Conservation (phyloP, 2,329 filamentous ascomycete species). For the Aureobasidium lini region DNA sequence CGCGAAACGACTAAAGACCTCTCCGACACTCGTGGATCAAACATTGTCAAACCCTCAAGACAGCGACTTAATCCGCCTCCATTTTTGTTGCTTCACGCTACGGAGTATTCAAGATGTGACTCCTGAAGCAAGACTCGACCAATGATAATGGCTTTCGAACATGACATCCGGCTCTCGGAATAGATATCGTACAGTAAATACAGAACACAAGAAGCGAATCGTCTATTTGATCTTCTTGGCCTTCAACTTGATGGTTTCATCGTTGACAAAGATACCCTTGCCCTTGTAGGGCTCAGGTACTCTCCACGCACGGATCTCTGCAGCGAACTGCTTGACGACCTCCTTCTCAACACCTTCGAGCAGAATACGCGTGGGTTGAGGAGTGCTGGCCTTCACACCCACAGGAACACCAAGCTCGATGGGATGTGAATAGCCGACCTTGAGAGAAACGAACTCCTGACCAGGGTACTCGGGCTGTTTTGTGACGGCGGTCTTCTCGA, state of each 20-base stretch:
- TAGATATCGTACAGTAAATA: conserved; percentile 14
- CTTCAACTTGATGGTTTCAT: conserved; percentile 96
- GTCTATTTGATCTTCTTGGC: conserved; percentile 61
- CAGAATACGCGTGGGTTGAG: conserved; percentile 84
- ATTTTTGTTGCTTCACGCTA: neutral
- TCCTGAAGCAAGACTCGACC: neutral
- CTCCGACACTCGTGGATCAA: conserved; percentile 1
- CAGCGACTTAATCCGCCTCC: neutral
- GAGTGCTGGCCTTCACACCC: conserved; percentile 78
- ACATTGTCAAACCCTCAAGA: neutral
- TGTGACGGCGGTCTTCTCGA: conserved; percentile 69
- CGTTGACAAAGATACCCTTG: conserved; percentile 97
- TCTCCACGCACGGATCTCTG: conserved; percentile 80
- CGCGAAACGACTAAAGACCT: neutral
- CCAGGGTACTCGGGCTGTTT: conserved; percentile 62
- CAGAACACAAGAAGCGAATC: neutral
- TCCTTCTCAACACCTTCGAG: conserved; percentile 83
- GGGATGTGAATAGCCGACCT: conserved; percentile 94
- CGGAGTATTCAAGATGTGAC: neutral
- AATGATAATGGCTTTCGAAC: conserved; percentile 7
- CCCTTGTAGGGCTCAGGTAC: conserved; percentile 97
- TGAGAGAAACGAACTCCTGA: conserved; percentile 84
- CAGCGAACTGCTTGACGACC: conserved; percentile 83
- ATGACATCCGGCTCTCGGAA: conserved; percentile 6
- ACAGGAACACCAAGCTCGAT: conserved; percentile 79